Evolutionary conservation across 2,329 filamentous ascomycete genomes (phyloP).

Genomic region (Botrytis elliptica): DNA sequence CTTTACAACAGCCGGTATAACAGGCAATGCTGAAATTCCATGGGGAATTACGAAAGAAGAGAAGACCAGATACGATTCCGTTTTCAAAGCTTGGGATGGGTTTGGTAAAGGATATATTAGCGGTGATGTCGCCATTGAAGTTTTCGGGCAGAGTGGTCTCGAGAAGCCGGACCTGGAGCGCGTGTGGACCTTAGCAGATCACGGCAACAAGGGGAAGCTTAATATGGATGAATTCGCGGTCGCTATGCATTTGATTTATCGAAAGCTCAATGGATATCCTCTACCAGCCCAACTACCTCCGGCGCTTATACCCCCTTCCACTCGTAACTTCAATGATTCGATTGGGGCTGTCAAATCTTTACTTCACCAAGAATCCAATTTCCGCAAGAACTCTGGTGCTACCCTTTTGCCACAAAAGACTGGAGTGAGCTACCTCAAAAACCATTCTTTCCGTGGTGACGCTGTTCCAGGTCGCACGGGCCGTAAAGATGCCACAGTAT

Average conservation of each 20-base stretch:
- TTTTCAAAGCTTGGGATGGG: slow-evolving; percentile 97
- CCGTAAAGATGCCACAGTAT: slow-evolving; percentile 93
- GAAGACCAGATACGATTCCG: slow-evolving; percentile 91
- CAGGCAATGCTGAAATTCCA: slow-evolving; percentile 92
- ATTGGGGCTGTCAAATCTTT: slow-evolving; percentile 91
- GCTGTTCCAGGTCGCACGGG: slow-evolving; percentile 56
- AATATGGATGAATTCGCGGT: slow-evolving; percentile 98
- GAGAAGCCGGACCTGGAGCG: slow-evolving; percentile 87
- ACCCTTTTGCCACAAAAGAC: slow-evolving; percentile 92
- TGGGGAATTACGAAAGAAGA: slow-evolving; percentile 99
- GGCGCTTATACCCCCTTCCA: slow-evolving; percentile 92
- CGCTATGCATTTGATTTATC: slow-evolving; percentile 98
- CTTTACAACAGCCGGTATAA: slow-evolving; percentile 82
- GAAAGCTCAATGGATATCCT: slow-evolving; percentile 93
- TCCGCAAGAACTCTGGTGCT: slow-evolving; percentile 83
- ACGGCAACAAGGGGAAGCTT: slow-evolving; percentile 88
- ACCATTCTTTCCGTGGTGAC: slow-evolving; percentile 78
- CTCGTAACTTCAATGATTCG: slow-evolving; percentile 87
- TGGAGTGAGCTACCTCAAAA: slow-evolving; percentile 97
- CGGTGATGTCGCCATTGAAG: slow-evolving; percentile 91
- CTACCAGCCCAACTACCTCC: slow-evolving; percentile 83
- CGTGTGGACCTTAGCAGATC: slow-evolving; percentile 92
- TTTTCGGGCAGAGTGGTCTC: slow-evolving; percentile 92
- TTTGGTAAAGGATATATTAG: slow-evolving; percentile 89
- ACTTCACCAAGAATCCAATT: slow-evolving; percentile 84